Evolutionary conservation across 1,139 yeast species (phyloP), one percentile per base, ranked within the genome.

Genomic region (Yamadazyma friedrichii): DNA sequence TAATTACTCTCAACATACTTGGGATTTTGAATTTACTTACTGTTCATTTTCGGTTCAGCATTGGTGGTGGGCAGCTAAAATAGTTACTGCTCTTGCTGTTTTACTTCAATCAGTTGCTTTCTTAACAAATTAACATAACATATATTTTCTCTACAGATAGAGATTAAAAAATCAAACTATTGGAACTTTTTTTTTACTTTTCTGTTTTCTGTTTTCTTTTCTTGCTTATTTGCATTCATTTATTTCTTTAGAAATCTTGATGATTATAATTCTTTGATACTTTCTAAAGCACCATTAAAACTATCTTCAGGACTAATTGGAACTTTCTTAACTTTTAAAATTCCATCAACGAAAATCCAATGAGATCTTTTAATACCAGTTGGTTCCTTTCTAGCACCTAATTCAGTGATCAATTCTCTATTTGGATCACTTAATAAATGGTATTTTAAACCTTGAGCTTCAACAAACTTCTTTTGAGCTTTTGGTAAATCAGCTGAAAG

Each of bases 31-130:
- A 26, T 89, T 80, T 62, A 62, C 74, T 5, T 70, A 85, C 46
- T 93, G 98, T 62, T 82, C 91, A 10, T 89, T 91, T 59, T 75
- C 77, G 1, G 78, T 88, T n/a, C 98, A 89, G 63, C 97, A 89
- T 59, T 78, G 86, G 50, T 93, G 98, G 98, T 93, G 98, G 98
- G 87, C 79, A 4, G 74, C 95, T 2, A 83, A 87, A 54, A 74
- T 83, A 1, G 55, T 73, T 10, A 60, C 79, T 2, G 49, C 78
- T 2, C 43, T 82, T n/a, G 65, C 82, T 0, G 44, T 75, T 9
- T 52, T 77, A 12, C 46, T 74, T 32, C 67, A 67, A 32, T 67
- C 78, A 0, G 32, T 62, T 11, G 49, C 44, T 20, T 47, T 46
- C 30, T 42, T 50, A 34, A 6, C 25, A 9, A 33, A 20, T 32